phyloP scores from a whole-genome alignment of 768 basidiomycete species.

The Mycena belliarum region DNA sequence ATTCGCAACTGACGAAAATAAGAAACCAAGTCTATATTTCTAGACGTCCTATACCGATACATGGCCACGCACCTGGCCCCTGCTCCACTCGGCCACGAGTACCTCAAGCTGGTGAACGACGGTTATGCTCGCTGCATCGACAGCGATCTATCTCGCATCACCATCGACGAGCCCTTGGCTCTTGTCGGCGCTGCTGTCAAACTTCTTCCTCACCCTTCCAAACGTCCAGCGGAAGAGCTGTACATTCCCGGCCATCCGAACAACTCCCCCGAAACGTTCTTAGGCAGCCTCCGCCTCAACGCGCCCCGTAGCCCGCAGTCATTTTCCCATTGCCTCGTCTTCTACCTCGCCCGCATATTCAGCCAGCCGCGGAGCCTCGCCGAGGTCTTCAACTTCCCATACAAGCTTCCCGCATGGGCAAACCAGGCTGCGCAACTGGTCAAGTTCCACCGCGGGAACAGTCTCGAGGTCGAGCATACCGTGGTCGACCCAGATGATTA shows the following conservation, averaged over 20 bases:
- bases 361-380: background rate
- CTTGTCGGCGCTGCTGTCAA: background rate
- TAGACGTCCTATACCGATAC: background rate
- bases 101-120: background rate
- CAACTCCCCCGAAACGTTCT: background rate
- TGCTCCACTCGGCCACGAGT: background rate
- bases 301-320: background rate
- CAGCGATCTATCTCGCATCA: background rate
- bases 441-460: background rate
- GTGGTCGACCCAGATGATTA: background rate
- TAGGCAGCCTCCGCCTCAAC: background rate
- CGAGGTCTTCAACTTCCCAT: constrained; percentile 5
- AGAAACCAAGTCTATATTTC: background rate
- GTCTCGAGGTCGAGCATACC: background rate
- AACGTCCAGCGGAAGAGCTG: background rate
- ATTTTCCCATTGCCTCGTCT: background rate
- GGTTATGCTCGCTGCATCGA: background rate
- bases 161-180: background rate
- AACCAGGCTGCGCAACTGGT: constrained; percentile 1
- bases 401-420: background rate
- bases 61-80: background rate
- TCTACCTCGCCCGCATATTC: background rate
- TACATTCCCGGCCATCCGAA: background rate
- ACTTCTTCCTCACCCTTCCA: background rate
- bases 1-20: background rate